phyloP scores from a whole-genome alignment of 345 rosid species.

The Theobroma cacao region DNA sequence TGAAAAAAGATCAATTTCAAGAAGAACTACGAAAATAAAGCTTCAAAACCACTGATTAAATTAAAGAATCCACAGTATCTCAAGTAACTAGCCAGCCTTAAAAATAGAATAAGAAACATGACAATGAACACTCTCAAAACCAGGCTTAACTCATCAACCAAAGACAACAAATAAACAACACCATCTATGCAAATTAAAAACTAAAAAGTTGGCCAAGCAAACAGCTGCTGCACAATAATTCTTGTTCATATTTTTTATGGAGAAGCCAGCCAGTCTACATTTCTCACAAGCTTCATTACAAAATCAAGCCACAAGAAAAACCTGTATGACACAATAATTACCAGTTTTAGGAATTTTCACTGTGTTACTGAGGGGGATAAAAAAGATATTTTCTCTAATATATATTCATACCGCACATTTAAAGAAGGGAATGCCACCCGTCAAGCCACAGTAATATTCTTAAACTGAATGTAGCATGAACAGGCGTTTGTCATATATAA shows the following conservation, averaged over 20 bases:
- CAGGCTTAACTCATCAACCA: slow-evolving; percentile 2
- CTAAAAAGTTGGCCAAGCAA: slow-evolving; percentile 20
- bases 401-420: slow-evolving; percentile 45
- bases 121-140: background rate
- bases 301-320: slow-evolving; percentile 47
- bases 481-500: slow-evolving; percentile 45
- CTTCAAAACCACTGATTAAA: background rate
- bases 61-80: background rate
- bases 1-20: too few species aligned
- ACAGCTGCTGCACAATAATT: slow-evolving; percentile 35
- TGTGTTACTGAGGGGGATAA: background rate
- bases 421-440: slow-evolving; percentile 57
- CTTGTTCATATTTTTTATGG: slow-evolving; percentile 26
- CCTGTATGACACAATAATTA: slow-evolving; percentile 31
- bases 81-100: background rate
- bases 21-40: background rate
- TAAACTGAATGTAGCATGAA: slow-evolving; percentile 53
- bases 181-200: slow-evolving; percentile 19
- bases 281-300: slow-evolving; percentile 44
- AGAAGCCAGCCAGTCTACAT: slow-evolving; percentile 36
- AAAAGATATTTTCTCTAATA: background rate
- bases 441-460: slow-evolving; percentile 52
- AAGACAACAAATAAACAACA: slow-evolving; percentile 9
- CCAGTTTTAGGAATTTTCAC: background rate
- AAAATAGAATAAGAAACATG: background rate